A percentile compares a stretch with the other conserved stretches of the same genome.
phyloP scores from a whole-genome alignment of 768 basidiomycete species.

The Mycena metata region DNA sequence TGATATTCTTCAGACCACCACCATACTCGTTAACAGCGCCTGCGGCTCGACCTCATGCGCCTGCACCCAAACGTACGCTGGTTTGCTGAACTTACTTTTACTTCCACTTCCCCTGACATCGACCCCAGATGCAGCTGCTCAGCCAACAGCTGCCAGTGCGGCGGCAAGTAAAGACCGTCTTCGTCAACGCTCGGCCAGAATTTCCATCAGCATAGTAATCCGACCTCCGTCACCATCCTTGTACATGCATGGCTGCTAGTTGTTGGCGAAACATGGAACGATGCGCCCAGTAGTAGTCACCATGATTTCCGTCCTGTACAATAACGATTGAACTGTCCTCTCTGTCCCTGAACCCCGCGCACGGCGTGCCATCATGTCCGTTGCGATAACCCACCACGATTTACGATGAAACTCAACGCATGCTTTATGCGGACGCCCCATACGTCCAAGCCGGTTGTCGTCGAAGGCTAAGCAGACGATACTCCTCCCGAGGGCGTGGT shows the following conservation, averaged over 20 bases:
- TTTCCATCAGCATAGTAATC: conserved; percentile 7
- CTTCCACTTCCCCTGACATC: not conserved
- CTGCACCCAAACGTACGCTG: conserved; percentile 43
- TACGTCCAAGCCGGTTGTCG: not conserved
- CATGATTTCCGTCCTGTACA: conserved; percentile 2
- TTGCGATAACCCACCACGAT: not conserved
- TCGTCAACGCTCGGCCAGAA: not conserved
- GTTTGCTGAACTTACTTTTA: not conserved
- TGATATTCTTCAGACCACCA: conserved; percentile 39
- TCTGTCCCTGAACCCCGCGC: not conserved
- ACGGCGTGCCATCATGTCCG: not conserved
- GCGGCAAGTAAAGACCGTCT: not conserved
- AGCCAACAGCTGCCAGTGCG: conserved; percentile 24
- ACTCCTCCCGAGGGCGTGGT: not conserved
- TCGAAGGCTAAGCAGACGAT: conserved; percentile 1
- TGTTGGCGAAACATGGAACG: not conserved
- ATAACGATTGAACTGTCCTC: not conserved
- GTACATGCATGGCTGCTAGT: not conserved
- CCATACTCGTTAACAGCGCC: conserved; percentile 46
- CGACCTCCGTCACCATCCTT: not conserved
- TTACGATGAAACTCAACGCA: too few species aligned
- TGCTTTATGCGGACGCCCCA: too few species aligned
- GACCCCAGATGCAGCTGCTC: conserved; percentile 40
- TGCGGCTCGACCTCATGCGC: conserved; percentile 45
- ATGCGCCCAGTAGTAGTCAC: not conserved